Percentiles rank a stretch among this genome's conserved stretches.
These are phyloP conservation scores for Fusarium oxysporum DNA, from an alignment of 2,329 filamentous ascomycete genomes.

Conservation along the genomic window DNA sequence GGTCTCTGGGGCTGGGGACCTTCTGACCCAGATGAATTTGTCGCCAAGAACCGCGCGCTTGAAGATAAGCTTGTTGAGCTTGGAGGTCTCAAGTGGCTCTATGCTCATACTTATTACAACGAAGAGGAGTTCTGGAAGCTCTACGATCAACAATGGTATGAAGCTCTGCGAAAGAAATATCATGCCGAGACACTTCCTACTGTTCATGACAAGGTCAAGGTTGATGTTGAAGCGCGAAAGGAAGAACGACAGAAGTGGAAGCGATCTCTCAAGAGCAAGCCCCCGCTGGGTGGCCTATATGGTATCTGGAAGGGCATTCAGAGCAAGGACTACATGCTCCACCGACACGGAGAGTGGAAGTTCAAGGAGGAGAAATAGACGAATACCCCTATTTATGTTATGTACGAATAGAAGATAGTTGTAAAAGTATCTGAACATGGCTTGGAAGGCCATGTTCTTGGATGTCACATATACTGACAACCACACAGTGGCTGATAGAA, in stretches of 20 bases:
- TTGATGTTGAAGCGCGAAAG: constrained; percentile 61
- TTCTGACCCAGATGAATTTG: constrained; percentile 66
- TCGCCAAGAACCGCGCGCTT: constrained; percentile 75
- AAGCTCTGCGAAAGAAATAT: constrained; percentile 71
- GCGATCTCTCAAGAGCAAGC: constrained; percentile 59
- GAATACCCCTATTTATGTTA: constrained; percentile 34
- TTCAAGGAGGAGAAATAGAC: constrained; percentile 53
- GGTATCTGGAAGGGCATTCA: constrained; percentile 70
- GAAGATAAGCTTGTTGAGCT: constrained; percentile 76
- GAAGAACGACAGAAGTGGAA: constrained; percentile 53
- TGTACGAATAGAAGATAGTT: constrained; percentile 19
- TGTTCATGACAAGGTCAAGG: constrained; percentile 77
- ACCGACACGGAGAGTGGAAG: constrained; percentile 66
- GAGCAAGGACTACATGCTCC: constrained; percentile 67
- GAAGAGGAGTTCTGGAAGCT: constrained; percentile 76
- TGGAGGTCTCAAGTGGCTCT: constrained; percentile 86
- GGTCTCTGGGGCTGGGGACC: constrained; percentile 86
- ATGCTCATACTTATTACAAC: constrained; percentile 87
- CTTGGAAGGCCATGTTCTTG: background rate
- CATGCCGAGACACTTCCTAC: constrained; percentile 70
- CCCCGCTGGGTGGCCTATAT: constrained; percentile 69
- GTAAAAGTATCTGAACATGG: constrained; percentile 9
- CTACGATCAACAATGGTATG: constrained; percentile 71
- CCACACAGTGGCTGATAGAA: background rate
- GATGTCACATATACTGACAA: background rate